These are phyloP conservation scores for Firmiana major DNA, from an alignment of 345 rosid genomes.

Conservation along the genomic window DNA sequence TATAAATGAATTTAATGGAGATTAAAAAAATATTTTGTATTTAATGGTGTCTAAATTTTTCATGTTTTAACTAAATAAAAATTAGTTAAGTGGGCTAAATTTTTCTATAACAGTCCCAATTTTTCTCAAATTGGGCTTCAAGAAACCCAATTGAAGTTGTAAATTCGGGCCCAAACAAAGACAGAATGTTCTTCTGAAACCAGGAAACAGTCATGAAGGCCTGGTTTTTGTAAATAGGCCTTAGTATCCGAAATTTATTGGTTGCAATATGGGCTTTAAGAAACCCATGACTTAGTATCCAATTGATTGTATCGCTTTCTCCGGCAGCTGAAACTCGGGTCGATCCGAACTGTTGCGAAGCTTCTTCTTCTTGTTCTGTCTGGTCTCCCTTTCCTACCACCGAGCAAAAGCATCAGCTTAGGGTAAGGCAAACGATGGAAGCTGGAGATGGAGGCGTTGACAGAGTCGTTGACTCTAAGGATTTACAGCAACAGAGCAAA, in stretches of 20 bases:
- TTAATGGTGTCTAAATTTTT: too few species aligned
- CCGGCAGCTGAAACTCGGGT: background rate
- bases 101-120: too few species aligned
- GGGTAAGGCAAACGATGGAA: constrained; percentile 44
- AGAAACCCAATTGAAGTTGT: background rate
- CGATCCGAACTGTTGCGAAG: background rate
- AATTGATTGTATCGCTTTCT: background rate
- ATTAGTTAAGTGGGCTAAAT: too few species aligned
- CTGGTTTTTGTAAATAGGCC: background rate
- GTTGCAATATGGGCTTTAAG: background rate
- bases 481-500: constrained; percentile 94
- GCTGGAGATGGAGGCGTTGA: constrained; percentile 62
- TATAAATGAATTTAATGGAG: too few species aligned
- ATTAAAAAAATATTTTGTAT: too few species aligned
- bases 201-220: background rate
- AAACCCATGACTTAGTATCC: background rate
- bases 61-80: too few species aligned
- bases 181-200: too few species aligned
- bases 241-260: background rate
- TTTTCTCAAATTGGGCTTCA: background rate
- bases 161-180: too few species aligned
- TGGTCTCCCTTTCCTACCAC: background rate
- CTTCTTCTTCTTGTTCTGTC: too few species aligned
- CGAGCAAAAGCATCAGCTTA: background rate
- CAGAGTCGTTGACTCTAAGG: constrained; percentile 68